Base-by-base conservation (phyloP, 192 early-diverging fungal species). In the Linnemannia hyalina region DNA sequence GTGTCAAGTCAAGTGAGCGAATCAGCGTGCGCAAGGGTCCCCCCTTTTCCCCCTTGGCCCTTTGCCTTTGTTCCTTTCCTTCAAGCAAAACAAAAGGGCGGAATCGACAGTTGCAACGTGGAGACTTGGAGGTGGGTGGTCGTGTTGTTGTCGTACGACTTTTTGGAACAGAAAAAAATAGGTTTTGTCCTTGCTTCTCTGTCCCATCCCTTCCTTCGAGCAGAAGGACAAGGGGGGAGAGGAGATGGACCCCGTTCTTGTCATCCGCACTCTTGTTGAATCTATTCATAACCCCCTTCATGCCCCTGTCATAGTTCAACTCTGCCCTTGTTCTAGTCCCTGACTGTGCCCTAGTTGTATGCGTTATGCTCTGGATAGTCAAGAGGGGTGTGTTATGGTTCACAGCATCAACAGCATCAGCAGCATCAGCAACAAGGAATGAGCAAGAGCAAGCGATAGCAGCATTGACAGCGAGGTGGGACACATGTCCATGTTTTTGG, bases 71-170 rank as follows among this genome's bases (percentile, higher is more conserved):
- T 52, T 22, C 49, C 20, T 52, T 22, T 11, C 44, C 10, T 1
- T 46, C 44, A 9, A 26, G 18, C 9, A 54, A 54, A 54, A 54
- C 26, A 57, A n/a, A 63, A 63, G 26, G 60, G 60, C 8, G 23
- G 13, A 63, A 63, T 63, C 60, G 29, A 63, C 60, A 63, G 60
- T 63, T 63, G 60, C 60, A 63, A 63, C 60, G 60, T 63, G 60
- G 60, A 63, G 18, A 6, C 54, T 0, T 1, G 35, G 22, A 15
- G 47, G 13, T 18, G 18, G 18, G 15, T 49, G 1, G 16, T 49
- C 47, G 44, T 44, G 10, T 44, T 49, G 10, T 44, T 49, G 60
- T 63, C 60, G 60, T 63, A 63, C 60, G 60, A 63, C 60, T 49
- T 49, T 49, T 49, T 49, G 15, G 15, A 54, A 6, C 32, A 47